A percentile compares a stretch with the other conserved stretches of the same genome.
These are phyloP conservation scores for Tolypocladium sp. DNA, from an alignment of 2,329 filamentous ascomycete species.

Conservation along the genomic window DNA sequence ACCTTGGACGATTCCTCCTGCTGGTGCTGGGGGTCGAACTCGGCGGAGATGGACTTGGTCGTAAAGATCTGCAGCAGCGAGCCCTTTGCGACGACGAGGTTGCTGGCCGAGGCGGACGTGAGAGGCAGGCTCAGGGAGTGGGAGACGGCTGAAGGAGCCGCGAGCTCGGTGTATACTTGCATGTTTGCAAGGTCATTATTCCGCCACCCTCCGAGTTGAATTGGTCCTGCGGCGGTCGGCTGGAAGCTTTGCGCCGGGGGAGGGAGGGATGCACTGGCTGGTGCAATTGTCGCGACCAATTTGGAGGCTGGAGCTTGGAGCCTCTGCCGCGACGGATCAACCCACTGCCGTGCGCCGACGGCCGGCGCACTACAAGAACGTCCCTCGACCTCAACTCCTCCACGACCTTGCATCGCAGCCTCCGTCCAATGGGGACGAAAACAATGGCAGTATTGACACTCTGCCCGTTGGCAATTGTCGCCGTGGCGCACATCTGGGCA, in stretches of 20 bases:
- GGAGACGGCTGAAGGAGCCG: conserved; percentile 88
- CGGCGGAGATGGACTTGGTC: conserved; percentile 56
- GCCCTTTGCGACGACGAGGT: conserved; percentile 85
- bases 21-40: conserved; percentile 41
- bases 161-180: conserved; percentile 97
- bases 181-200: conserved; percentile 43
- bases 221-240: conserved; percentile 1
- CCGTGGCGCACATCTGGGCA: no score
- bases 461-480: no score
- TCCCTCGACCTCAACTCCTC: no score
- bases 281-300: neutral
- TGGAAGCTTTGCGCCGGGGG: neutral
- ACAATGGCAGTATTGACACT: no score
- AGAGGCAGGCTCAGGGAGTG: conserved; percentile 77
- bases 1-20: conserved; percentile 26
- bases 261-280: neutral
- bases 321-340: conserved; percentile 9
- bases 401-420: no score
- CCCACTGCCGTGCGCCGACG: conserved; percentile 7
- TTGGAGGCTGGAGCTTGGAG: neutral
- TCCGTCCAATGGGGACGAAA: no score
- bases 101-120: conserved; percentile 63
- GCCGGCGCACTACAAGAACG: neutral
- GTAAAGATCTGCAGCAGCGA: conserved; percentile 89
- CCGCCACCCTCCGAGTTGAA: conserved; percentile 10